These are phyloP conservation scores for Cucurbita ficifolia DNA, from an alignment of 306 rosid species.

Conservation along the genomic window DNA sequence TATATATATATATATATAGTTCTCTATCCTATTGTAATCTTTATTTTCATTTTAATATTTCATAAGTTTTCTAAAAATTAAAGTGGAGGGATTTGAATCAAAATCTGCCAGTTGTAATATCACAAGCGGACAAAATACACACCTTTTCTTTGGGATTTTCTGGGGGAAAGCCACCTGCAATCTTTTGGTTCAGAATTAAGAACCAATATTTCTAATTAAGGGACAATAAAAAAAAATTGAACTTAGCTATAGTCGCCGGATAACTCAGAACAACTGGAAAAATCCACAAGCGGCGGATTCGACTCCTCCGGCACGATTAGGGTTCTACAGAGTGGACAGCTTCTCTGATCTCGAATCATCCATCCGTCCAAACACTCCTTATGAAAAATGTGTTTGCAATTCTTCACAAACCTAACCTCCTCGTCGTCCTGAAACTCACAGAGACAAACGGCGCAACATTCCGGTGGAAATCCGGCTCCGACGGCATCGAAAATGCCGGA, in stretches of 20 bases:
- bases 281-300: not conserved
- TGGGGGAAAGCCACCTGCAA: not conserved
- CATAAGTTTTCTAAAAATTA: too few relatives aligned
- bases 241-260: not conserved
- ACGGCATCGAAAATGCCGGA: not conserved
- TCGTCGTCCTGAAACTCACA: constrained; percentile 4
- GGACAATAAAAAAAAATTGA: not conserved
- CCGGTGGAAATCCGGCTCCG: not conserved
- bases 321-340: constrained; percentile 10
- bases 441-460: constrained; percentile 12
- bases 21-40: not conserved
- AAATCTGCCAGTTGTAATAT: not conserved
- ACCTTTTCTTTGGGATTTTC: not conserved
- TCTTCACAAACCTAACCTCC: not conserved
- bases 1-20: not conserved
- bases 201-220: not conserved
- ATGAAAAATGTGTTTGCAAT: constrained; percentile 9
- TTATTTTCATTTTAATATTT: not conserved
- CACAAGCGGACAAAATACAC: not conserved
- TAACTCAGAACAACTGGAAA: not conserved
- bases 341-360: constrained; percentile 7
- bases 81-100: not conserved
- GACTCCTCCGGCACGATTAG: not conserved
- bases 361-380: constrained; percentile 9
- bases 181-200: not conserved